Evolutionary conservation across 345 rosid genomes (phyloP), one percentile per base, ranked within the genome.

Genomic region (Anastatica hierochuntica): DNA sequence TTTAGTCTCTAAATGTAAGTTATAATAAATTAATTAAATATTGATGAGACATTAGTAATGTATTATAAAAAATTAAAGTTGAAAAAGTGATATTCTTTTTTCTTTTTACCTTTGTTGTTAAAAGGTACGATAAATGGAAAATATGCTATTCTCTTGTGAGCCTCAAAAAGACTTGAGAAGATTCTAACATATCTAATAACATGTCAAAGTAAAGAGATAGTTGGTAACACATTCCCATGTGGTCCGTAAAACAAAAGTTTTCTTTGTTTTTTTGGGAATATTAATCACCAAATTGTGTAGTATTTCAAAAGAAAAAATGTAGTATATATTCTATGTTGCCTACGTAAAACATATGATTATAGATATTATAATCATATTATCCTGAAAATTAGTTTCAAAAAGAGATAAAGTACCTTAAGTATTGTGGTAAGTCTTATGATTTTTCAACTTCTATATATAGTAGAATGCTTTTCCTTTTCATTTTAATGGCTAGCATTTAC

Each of bases 221-320:
- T 60, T 53, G 60, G 66, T 59, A 67, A 59, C 66, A 60, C 71
- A 59, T 59, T 67, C 66, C 61, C 66, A 60, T 67, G 71, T 60
- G 71, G 70, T 65, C 70, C 70, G 64, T 18, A 65, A 65, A 65
- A 65, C 58, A 65, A 65, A 57, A 41, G 64, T 42, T 49, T 21
- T 18, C 43, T 55, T 47, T 64, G 5, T 6, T 31, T 45, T 48
- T 42, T 26, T n/a, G n/a, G 29, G 69, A 56, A 64, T 64, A 48
- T 63, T 38, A 8, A 18, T 44, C 38, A 45, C 23, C 60, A 42
- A 52, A 51, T 14, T 44, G 67, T 43, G 53, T 36, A 43, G 24
- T 21, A 21, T 21, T 21, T 5, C 5, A 21, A n/a, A n/a, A n/a
- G n/a, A n/a, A n/a, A n/a, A n/a, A n/a, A n/a, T n/a, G n/a, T n/a